These are phyloP conservation scores for Paspalum notatum DNA, from an alignment of 176 grass and related monocot genomes.

Conservation along the genomic window DNA sequence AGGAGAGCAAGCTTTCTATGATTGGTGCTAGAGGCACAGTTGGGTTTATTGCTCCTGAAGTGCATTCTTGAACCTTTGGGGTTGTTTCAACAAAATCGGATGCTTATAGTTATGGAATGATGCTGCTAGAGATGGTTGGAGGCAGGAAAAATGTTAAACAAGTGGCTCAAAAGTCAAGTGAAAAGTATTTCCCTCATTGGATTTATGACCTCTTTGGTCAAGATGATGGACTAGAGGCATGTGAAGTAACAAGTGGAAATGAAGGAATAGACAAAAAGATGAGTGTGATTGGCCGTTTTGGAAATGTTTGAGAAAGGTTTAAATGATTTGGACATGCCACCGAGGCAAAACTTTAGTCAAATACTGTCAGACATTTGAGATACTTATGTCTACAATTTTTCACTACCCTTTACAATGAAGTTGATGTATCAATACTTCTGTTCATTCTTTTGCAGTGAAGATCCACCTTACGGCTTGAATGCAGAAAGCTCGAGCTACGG, in stretches of 20 bases:
- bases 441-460: constrained; percentile 25
- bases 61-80: too few species aligned
- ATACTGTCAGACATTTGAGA: constrained; percentile 9
- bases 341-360: constrained; percentile 15
- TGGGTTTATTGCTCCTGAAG: too few species aligned
- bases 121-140: too few species aligned
- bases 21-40: too few species aligned
- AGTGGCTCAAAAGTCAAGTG: too few species aligned
- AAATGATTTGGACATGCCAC: constrained; percentile 47
- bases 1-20: too few species aligned
- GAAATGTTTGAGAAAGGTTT: constrained; percentile 56
- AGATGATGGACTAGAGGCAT: constrained; percentile 8
- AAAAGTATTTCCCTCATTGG: constrained; percentile 58
- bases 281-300: constrained; percentile 48
- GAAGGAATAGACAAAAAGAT: constrained; percentile 48
- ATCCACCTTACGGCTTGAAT: background rate
- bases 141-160: too few species aligned
- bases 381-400: background rate
- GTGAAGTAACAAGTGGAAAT: constrained; percentile 29
- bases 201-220: constrained; percentile 55
- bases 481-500: background rate
- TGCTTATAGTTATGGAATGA: too few species aligned
- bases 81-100: too few species aligned
- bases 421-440: background rate
- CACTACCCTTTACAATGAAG: background rate